Evolutionary conservation across 306 rosid genomes (phyloP).

Genomic region (Argentina anserina): DNA sequence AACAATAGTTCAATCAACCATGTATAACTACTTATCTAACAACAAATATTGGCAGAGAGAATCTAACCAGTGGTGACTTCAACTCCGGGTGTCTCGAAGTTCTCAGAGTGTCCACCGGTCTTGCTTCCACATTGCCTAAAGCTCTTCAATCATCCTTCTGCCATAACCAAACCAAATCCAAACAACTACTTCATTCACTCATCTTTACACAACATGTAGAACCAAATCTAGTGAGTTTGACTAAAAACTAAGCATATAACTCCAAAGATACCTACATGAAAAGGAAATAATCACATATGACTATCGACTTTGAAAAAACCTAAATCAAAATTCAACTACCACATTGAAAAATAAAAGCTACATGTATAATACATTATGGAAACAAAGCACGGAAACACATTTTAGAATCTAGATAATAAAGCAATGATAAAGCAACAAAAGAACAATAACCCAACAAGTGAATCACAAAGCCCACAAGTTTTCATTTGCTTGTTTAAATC

Average conservation of each 20-base stretch:
- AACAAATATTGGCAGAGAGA: background rate
- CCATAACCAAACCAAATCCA: constrained; percentile 18
- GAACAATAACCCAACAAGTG: too few relatives aligned
- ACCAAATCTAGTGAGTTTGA: background rate
- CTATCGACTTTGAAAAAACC: too few relatives aligned
- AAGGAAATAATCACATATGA: too few relatives aligned
- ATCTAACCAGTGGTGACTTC: constrained; percentile 94
- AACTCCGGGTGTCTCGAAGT: constrained; percentile 87
- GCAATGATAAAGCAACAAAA: too few relatives aligned
- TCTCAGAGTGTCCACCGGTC: constrained; percentile 98
- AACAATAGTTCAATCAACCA: background rate
- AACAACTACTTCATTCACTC: constrained; percentile 14
- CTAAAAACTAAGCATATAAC: background rate
- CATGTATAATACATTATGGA: too few relatives aligned
- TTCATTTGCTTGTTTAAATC: too few relatives aligned
- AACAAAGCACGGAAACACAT: too few relatives aligned
- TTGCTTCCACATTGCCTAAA: constrained; percentile 94
- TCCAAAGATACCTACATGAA: too few relatives aligned
- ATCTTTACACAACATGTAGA: background rate
- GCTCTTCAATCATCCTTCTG: constrained; percentile 83
- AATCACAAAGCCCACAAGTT: too few relatives aligned
- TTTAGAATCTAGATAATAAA: too few relatives aligned
- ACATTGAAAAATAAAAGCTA: too few relatives aligned
- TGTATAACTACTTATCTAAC: background rate
- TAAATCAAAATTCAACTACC: too few relatives aligned